Evolutionary conservation across 345 rosid genomes (phyloP), one percentile per base, ranked within the genome.

Genomic region (Moringa oleifera): DNA sequence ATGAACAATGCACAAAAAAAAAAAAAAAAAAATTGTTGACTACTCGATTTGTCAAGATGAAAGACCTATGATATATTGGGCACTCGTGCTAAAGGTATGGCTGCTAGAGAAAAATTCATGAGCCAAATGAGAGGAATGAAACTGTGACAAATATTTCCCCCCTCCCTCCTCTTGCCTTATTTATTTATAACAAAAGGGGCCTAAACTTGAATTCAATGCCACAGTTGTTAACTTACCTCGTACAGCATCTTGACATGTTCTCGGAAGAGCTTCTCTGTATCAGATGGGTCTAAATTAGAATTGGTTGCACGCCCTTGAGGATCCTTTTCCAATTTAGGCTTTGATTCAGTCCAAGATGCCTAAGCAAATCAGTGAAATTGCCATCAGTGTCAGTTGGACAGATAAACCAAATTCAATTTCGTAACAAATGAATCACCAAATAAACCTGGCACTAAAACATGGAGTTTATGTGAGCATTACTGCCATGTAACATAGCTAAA

Each of bases 291-390:
- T 56, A 94, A 77, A 65, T 87, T 91, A 51, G 87, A 82, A 68
- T 91, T 85, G 21, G 82, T 65, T 28, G 97, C 86, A 18, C 99
- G 97, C 31, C 88, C 81, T 57, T 90, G 99, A 66, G 99, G 95
- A 83, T 94, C 99, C 79, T 90, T 94, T 62, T 91, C 99, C 73
- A 94, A 67, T 74, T 81, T 87, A 60, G 79, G 75, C 71, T 87
- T 94, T 41, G 96, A 88, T 62, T 91, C 97, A 0, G 91, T 87
- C 99, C 99, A 94, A 23, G 96, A 88, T 79, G 90, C 93, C 99
- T 86, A 47, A 66, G 58, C 15, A 58, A n/a, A 76, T 36, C 12
- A 67, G 50, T 22, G 31, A 20, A 56, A 56, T n/a, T n/a, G 46
- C 41, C 68, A 23, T 59, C 24, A 64, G 51, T 2, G 25, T 51